phyloP scores from a whole-genome alignment of 257 asterid genomes.

The Leptodermis oblonga region DNA sequence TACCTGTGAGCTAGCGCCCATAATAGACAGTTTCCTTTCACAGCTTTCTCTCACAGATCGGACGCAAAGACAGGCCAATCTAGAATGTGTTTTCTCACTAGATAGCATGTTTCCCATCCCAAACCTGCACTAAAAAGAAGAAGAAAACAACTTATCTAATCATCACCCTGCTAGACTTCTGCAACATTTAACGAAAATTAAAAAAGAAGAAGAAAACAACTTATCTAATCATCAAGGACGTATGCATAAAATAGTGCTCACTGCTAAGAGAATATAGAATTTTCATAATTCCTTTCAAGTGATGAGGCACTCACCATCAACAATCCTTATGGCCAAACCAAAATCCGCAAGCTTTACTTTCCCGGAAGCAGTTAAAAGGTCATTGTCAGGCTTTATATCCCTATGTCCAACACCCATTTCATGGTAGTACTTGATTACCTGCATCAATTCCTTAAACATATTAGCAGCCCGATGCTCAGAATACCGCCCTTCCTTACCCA shows the following conservation, averaged over 20 bases:
- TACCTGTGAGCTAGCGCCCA: too few relatives aligned
- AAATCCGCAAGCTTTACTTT: constrained; percentile 49
- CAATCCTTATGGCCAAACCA: constrained; percentile 53
- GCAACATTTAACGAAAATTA: background rate
- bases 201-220: background rate
- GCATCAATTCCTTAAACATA: constrained; percentile 42
- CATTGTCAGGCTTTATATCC: constrained; percentile 48
- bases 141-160: background rate
- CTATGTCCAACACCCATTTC: constrained; percentile 53
- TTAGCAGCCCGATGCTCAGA: constrained; percentile 44
- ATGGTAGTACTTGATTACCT: constrained; percentile 45
- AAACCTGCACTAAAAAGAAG: background rate
- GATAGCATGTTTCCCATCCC: background rate
- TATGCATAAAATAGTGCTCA: background rate
- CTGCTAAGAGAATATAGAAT: background rate
- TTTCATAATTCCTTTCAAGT: background rate
- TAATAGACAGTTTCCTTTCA: too few relatives aligned
- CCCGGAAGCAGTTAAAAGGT: constrained; percentile 40
- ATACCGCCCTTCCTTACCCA: constrained; percentile 30
- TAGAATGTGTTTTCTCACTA: background rate
- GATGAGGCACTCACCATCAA: constrained; percentile 24
- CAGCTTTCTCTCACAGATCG: too few relatives aligned
- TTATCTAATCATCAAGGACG: background rate
- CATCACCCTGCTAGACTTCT: background rate
- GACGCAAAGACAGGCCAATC: too few relatives aligned